phyloP scores from a whole-genome alignment of 257 asterid species.

The Lycium ferocissimum region DNA sequence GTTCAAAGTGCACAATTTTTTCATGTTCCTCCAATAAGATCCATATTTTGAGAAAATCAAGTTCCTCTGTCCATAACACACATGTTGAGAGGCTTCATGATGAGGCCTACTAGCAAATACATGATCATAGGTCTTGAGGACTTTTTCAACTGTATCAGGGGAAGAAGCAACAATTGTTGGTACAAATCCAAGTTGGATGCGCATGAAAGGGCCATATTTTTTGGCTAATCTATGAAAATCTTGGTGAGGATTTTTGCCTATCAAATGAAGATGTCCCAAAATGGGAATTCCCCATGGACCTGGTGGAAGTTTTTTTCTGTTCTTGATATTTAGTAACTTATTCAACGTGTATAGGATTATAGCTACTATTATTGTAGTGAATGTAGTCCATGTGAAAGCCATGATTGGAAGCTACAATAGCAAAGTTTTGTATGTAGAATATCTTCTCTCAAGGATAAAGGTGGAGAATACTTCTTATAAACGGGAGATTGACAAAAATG shows the following conservation, averaged over 20 bases:
- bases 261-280: constrained; percentile 35
- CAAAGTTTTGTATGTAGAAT: background rate
- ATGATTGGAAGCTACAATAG: background rate
- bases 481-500: background rate
- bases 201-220: constrained; percentile 41
- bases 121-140: constrained; percentile 38
- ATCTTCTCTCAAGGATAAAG: background rate
- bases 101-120: constrained; percentile 35
- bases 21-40: constrained; percentile 38
- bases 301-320: constrained; percentile 22
- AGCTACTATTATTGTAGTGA: background rate
- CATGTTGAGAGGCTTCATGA: constrained; percentile 26
- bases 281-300: constrained; percentile 36
- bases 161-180: constrained; percentile 35
- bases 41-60: constrained; percentile 32
- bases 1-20: constrained; percentile 30
- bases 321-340: background rate
- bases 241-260: constrained; percentile 40
- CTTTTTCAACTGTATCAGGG: constrained; percentile 34
- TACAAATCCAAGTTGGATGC: constrained; percentile 31
- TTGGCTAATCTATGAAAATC: constrained; percentile 28
- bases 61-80: constrained; percentile 33
- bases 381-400: background rate
- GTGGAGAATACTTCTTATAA: background rate
- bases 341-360: background rate